Conservation (phyloP, 2,329 filamentous ascomycete genomes). For the Colletotrichum agaves region DNA sequence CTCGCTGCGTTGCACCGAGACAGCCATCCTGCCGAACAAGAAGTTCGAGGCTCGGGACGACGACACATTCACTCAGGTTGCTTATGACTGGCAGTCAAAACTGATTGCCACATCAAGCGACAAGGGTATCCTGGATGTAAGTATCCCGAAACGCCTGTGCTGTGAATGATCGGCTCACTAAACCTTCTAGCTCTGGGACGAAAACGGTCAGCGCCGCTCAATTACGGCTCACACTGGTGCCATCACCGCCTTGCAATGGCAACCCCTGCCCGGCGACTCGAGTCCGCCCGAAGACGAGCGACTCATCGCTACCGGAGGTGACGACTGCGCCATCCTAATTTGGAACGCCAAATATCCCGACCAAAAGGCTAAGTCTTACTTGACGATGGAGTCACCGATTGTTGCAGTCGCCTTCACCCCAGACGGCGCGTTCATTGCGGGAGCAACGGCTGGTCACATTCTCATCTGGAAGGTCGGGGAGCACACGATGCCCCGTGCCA, state of each 20-base stretch:
- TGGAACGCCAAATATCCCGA: constrained; percentile 69
- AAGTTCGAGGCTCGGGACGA: constrained; percentile 65
- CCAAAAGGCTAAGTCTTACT: constrained; percentile 64
- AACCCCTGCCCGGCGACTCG: constrained; percentile 55
- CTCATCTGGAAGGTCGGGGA: constrained; percentile 74
- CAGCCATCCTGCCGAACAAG: constrained; percentile 56
- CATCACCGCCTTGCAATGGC: constrained; percentile 70
- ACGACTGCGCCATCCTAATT: constrained; percentile 71
- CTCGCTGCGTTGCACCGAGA: constrained; percentile 58
- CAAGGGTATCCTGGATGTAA: constrained; percentile 69
- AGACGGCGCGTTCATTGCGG: constrained; percentile 71
- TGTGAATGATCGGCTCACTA: constrained; percentile 20
- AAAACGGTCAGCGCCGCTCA: constrained; percentile 62
- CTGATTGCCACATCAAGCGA: constrained; percentile 69
- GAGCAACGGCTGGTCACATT: constrained; percentile 67
- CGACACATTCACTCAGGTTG: constrained; percentile 64
- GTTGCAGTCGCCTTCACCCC: constrained; percentile 71
- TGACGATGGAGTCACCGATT: constrained; percentile 69
- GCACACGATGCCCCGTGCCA: constrained; percentile 66
- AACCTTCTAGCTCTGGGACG: constrained; percentile 62
- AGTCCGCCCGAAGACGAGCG: constrained; percentile 58
- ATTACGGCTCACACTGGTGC: constrained; percentile 69
- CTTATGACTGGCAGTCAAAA: constrained; percentile 65
- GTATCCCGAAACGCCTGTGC: constrained; percentile 43
- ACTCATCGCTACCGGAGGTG: constrained; percentile 69